Evolutionary conservation across 306 rosid species (phyloP), one percentile per base, ranked within the genome.

Genomic region (Casuarina equisetifolia): DNA sequence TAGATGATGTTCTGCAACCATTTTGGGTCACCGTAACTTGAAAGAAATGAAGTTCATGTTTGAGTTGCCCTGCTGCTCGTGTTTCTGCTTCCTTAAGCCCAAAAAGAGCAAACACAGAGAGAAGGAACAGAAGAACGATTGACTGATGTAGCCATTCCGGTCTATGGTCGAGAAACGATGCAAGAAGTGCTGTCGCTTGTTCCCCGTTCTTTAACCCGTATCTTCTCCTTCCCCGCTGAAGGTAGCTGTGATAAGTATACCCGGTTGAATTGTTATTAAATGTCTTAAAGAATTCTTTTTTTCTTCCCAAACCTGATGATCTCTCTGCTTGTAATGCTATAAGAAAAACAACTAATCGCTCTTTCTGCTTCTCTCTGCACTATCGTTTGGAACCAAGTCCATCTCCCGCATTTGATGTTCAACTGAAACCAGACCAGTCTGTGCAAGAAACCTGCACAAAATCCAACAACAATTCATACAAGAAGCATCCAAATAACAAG

Each of bases 391-490:
- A 4, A 62, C 89, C 74, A 90, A 84, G 75, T 90, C 88, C 84
- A 94, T 77, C 85, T 89, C 97, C n/a, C 83, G 89, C 90, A 94
- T 89, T 86, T 94, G 98, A 80, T 89, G 85, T 72, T 90, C 93
- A 48, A 94, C 52, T 36, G 96, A 82, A 53, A 94, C 98, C 84
- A 92, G 79, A 76, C 98, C 97, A 50, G 94, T 92, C 86, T 90
- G 59, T 2, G 91, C 81, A 71, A 94, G 97, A 90, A 91, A 90
- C 98, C 98, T 94, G 90, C 79, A 80, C 49, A 70, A 74, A 66
- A 62, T 49, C 69, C 38, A 85, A 74, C 50, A 35, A 72, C 45
- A 51, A 62, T 51, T n/a, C 44, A 74, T 10, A 35, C 44, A 38
- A 74, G 57, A 53, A 51, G 10, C 38, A 8, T 69, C 69, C 36